Evolutionary conservation across 2,329 filamentous ascomycete genomes (phyloP).

Genomic region (Dryadomyces quercivorus): DNA sequence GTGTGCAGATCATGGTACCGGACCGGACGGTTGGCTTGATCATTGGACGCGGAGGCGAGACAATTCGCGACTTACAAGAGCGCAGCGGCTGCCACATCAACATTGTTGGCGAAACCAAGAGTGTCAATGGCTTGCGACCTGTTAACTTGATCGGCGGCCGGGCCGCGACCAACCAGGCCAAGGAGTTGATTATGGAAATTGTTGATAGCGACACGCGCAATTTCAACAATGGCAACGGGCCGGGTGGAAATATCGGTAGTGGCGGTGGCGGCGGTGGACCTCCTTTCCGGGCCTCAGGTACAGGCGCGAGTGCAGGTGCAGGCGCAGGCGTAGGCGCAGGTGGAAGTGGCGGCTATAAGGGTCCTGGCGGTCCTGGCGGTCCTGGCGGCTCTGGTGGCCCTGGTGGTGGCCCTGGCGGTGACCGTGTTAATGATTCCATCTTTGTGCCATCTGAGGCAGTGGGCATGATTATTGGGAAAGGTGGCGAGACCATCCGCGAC

Average conservation of each 20-base stretch:
- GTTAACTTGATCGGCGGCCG: slow-evolving; percentile 80
- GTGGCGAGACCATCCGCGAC: slow-evolving; percentile 85
- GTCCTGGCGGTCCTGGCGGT: slow-evolving; percentile 21
- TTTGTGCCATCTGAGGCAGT: slow-evolving; percentile 83
- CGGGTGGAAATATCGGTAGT: not conserved
- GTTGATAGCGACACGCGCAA: slow-evolving; percentile 78
- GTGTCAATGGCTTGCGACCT: slow-evolving; percentile 75
- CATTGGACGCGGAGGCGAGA: slow-evolving; percentile 87
- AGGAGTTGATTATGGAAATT: slow-evolving; percentile 85
- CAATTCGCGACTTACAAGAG: slow-evolving; percentile 84
- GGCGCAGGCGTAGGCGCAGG: slow-evolving; percentile 22
- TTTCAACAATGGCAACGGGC: slow-evolving; percentile 11
- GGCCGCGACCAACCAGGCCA: slow-evolving; percentile 62
- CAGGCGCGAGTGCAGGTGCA: slow-evolving; percentile 18
- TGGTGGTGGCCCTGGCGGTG: slow-evolving; percentile 25
- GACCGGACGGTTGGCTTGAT: slow-evolving; percentile 87
- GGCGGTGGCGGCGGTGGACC: slow-evolving; percentile 8
- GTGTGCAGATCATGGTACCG: slow-evolving; percentile 87
- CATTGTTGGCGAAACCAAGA: slow-evolving; percentile 88
- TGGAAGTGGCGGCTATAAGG: slow-evolving; percentile 13
- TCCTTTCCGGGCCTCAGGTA: slow-evolving; percentile 12
- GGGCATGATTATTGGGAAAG: slow-evolving; percentile 94
- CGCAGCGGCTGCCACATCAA: slow-evolving; percentile 91
- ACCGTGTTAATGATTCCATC: slow-evolving; percentile 73
- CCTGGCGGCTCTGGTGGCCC: slow-evolving; percentile 24